A percentile compares a stretch with the other conserved stretches of the same genome.
These are phyloP conservation scores for Aspergillus heteromorphus DNA, from an alignment of 495 filamentous ascomycete genomes.

Conservation along the genomic window DNA sequence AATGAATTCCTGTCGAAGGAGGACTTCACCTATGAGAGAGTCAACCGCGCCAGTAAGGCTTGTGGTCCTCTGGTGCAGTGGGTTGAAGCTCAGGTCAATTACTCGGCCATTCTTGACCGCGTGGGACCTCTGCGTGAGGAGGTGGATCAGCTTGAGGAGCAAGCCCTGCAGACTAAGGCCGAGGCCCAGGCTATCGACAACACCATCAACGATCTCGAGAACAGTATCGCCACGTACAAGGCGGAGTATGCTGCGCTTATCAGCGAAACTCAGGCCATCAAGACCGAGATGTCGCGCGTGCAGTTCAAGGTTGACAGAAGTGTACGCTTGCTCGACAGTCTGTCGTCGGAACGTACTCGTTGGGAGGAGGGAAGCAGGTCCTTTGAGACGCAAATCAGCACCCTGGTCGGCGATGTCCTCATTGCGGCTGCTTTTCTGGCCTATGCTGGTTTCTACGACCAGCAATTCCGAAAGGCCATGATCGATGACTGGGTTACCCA, in stretches of 20 bases:
- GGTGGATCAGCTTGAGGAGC: conserved; percentile 77
- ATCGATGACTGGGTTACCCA: conserved; percentile 95
- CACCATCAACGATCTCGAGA: conserved; percentile 75
- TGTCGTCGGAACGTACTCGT: conserved; percentile 84
- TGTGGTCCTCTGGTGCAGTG: conserved; percentile 96
- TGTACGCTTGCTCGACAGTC: conserved; percentile 84
- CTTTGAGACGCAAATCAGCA: conserved; percentile 95
- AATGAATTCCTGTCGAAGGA: conserved; percentile 85
- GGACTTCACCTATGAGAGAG: conserved; percentile 92
- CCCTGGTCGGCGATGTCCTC: conserved; percentile 90
- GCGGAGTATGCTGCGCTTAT: conserved; percentile 93
- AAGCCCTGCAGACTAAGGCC: conserved; percentile 87
- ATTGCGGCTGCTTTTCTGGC: conserved; percentile 94
- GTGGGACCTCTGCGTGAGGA: conserved; percentile 92
- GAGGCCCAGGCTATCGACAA: conserved; percentile 88
- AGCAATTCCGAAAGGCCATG: conserved; percentile 96
- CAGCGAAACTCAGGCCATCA: conserved; percentile 95
- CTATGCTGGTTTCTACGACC: conserved; percentile 97
- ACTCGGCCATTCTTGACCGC: conserved; percentile 91
- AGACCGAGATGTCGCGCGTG: conserved; percentile 89
- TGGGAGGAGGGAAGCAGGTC: conserved; percentile 98
- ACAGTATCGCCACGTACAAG: conserved; percentile 95
- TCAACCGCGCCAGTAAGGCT: conserved; percentile 91
- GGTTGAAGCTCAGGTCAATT: conserved; percentile 96
- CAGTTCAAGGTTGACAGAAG: conserved; percentile 98